Percentiles rank a stretch among this genome's conserved stretches.
Conservation (phyloP, 1,139 yeast species). For the Suhomyces choctaworum region DNA sequence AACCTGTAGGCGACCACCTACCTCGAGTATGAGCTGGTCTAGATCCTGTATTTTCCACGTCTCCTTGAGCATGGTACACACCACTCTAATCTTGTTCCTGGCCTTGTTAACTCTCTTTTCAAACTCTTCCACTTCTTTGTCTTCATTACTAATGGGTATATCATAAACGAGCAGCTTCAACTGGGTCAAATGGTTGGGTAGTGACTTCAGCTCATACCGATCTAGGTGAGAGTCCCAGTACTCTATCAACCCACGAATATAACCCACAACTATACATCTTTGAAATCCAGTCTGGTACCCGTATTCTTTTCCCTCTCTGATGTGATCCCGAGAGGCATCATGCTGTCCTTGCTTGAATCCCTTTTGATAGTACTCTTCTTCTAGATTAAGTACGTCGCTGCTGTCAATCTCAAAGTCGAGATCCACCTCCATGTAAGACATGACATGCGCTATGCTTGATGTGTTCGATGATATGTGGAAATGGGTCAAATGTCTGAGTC, state of each 20-base stretch:
- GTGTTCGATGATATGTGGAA: no score
- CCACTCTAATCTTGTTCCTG: slow-evolving; percentile 53
- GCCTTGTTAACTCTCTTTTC: slow-evolving; percentile 48
- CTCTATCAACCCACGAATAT: slow-evolving; percentile 54
- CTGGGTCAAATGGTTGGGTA: slow-evolving; percentile 32
- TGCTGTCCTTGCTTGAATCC: slow-evolving; percentile 62
- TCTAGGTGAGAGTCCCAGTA: slow-evolving; percentile 31
- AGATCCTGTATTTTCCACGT: slow-evolving; percentile 33
- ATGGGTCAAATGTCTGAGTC: no score
- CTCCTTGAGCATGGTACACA: slow-evolving; percentile 40
- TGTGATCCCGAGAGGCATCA: slow-evolving; percentile 42
- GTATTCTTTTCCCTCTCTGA: slow-evolving; percentile 69
- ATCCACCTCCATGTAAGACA: slow-evolving; percentile 6
- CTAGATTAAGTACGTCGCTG: slow-evolving; percentile 54
- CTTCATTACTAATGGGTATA: slow-evolving; percentile 37
- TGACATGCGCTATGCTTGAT: no score
- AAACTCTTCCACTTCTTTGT: slow-evolving; percentile 47
- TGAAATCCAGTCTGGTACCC: slow-evolving; percentile 83
- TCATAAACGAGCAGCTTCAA: slow-evolving; percentile 24
- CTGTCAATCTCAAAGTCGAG: slow-evolving; percentile 29
- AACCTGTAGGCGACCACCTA: slow-evolving; percentile 43
- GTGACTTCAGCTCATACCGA: slow-evolving; percentile 19
- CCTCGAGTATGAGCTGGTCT: slow-evolving; percentile 35
- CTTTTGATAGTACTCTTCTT: slow-evolving; percentile 57
- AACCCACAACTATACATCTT: slow-evolving; percentile 63